Conservation (phyloP, 2,329 filamentous ascomycete species). For the Fusarium coffeatum region DNA sequence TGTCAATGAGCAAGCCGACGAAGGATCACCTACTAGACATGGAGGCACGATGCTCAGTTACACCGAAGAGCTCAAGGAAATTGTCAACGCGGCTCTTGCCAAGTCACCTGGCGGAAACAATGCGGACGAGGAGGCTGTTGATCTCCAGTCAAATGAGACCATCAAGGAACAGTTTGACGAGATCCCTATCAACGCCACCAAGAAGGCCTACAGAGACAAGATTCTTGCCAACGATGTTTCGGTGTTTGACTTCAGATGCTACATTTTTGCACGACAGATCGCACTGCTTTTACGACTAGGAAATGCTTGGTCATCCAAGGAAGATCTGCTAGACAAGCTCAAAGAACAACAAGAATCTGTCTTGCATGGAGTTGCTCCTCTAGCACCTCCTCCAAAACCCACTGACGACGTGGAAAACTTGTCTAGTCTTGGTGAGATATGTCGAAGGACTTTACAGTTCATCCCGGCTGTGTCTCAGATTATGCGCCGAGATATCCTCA, state of each 20-base stretch:
- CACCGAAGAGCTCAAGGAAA: constrained; percentile 77
- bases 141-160: constrained; percentile 61
- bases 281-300: constrained; percentile 83
- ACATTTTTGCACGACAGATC: constrained; percentile 91
- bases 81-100: constrained; percentile 64
- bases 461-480: constrained; percentile 83
- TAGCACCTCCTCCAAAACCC: constrained; percentile 60
- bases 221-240: constrained; percentile 97
- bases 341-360: constrained; percentile 71
- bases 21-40: constrained; percentile 71
- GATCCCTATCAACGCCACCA: constrained; percentile 70
- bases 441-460: constrained; percentile 83
- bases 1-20: constrained; percentile 76
- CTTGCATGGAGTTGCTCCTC: constrained; percentile 67
- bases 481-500: constrained; percentile 80
- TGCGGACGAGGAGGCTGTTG: constrained; percentile 59
- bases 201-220: constrained; percentile 88
- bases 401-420: constrained; percentile 78
- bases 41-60: constrained; percentile 77
- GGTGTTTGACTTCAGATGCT: constrained; percentile 92
- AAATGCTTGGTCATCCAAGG: constrained; percentile 74
- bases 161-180: constrained; percentile 61
- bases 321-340: constrained; percentile 71
- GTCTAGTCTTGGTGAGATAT: constrained; percentile 84
- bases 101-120: constrained; percentile 48